Evolutionary conservation across 768 basidiomycete species (phyloP), one percentile per base, ranked within the genome.

Genomic region (Suillus paluster): DNA sequence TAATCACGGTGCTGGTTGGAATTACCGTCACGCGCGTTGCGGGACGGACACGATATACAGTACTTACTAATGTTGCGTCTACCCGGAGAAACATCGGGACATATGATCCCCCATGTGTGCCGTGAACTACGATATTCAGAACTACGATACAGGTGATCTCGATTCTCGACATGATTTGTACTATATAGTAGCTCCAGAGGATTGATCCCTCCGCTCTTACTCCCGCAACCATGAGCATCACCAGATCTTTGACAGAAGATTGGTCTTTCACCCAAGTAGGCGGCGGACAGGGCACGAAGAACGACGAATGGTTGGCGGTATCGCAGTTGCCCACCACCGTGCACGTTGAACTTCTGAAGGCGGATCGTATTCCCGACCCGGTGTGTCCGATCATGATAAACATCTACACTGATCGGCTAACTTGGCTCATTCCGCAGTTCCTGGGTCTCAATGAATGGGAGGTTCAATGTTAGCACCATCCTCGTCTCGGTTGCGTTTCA

Each of bases 371-470:
- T 41, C 89, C 91, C 38, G 91, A 97, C 75, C 94, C 94, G 56
- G 91, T 92, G 69, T 63, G 87, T 78, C n/a, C 14, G 59, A n/a
- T n/a, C 21, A 25, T 38, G 12, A 2, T 38, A 19, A 53, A 44
- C 23, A 59, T 60, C 19, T 30, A 30, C 30, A 17, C 39, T n/a
- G n/a, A 25, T 53, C 36, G 17, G 56, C 54, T 27, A n/a, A 15
- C 15, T 63, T 71, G 46, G 68, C 56, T 30, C 45, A 54, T 56
- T 17, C 64, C 27, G 39, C 65, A 93, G 91, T 90, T 90, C 64
- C 66, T 91, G 48, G 92, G 89, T 12, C 77, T 94, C 62, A 82
- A 90, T 63, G 95, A 97, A 73, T 94, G 90, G 88, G 90, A 95
- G 67, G 89, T 94, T 15, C 95, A 97, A 78, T 96, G 94, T 94